Conservation (phyloP, 371 early-diverging fungal species). For the Gilbertella persicaria region DNA sequence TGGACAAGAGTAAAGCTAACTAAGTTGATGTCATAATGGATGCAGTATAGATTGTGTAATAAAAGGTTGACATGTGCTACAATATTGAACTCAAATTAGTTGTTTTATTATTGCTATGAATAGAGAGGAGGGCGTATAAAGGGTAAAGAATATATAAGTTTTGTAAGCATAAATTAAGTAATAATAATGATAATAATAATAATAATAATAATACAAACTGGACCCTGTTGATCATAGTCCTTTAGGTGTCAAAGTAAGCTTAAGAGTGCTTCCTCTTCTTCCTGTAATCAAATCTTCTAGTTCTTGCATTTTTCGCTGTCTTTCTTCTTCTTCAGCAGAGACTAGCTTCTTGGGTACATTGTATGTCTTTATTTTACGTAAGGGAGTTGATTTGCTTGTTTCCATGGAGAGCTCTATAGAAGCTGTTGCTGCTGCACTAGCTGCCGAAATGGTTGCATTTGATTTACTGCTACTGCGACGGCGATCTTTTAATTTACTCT, state of each 20-base stretch:
- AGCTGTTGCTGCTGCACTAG: slow-evolving; percentile 14
- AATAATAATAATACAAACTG: slow-evolving; percentile 2
- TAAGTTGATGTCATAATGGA: background rate
- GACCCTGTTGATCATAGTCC: slow-evolving; percentile 9
- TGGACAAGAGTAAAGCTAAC: slow-evolving; percentile 47
- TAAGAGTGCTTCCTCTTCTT: slow-evolving; percentile 47
- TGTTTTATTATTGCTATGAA: background rate
- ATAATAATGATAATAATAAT: slow-evolving; percentile 1
- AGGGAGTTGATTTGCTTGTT: slow-evolving; percentile 31
- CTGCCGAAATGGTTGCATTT: background rate
- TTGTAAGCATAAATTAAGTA: background rate
- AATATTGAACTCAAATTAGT: background rate
- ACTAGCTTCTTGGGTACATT: slow-evolving; percentile 17
- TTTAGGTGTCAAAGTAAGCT: slow-evolving; percentile 48
- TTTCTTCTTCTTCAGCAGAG: slow-evolving; percentile 26
- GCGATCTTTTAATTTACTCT: slow-evolving; percentile 12
- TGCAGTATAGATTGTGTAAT: background rate
- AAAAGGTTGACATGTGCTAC: background rate
- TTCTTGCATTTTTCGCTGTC: slow-evolving; percentile 33
- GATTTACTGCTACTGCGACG: slow-evolving; percentile 23
- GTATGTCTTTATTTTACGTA: slow-evolving; percentile 37
- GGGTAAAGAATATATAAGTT: background rate
- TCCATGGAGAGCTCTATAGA: slow-evolving; percentile 3
- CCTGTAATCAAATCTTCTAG: slow-evolving; percentile 48
- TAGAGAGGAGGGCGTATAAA: background rate